Base-by-base conservation (phyloP, 1,284 basidiomycete genomes). In the Apiotrichum sp. region DNA sequence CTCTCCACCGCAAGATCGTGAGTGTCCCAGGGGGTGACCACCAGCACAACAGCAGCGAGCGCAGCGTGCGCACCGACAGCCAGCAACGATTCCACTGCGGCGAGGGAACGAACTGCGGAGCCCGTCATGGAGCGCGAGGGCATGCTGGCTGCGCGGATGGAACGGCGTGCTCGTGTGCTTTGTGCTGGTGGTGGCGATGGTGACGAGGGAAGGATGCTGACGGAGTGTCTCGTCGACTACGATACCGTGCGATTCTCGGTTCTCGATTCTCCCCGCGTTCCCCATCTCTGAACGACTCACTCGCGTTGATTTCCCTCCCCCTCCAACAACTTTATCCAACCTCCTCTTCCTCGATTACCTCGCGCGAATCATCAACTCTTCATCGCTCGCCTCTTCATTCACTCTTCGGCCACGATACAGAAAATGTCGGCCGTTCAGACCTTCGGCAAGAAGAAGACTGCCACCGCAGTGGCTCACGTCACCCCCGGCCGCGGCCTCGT, bases 391-490 rank as follows among this genome's bases (percentile, higher is more conserved):
- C 22, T 35, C 22, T 55, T 47, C 36, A 6, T 14, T 11, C 41
- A 46, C n/a, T 11, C 14, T 33, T 38, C 39, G 16, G 53, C 45
- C 43, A 22, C 57, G 11, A 14, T 45, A 63, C 58, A 69, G 67
- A 73, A 62, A 64, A 74, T 74, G 72, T 73, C 72, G 60, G 69
- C 90, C 81, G 91, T 96, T 68, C 93, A 96, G 78, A 93, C 89
- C 64, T 96, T 96, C 80, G 92, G 92, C 80, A 96, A 96, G 88
- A 96, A 96, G 86, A 95, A 95, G 93, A 96, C 93, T 75, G 92
- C 93, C 65, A 96, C 92, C 62, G 93, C 93, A 62, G 93, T 96
- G 76, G 93, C 93, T 62, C 87, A 93, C 79, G 90, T 91, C 69
- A 89, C 87, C 79, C 92, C 96, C 80, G 96, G 96, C 70, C 92